Conservation (phyloP, 768 basidiomycete genomes). For the Scleroderma citrinum region DNA sequence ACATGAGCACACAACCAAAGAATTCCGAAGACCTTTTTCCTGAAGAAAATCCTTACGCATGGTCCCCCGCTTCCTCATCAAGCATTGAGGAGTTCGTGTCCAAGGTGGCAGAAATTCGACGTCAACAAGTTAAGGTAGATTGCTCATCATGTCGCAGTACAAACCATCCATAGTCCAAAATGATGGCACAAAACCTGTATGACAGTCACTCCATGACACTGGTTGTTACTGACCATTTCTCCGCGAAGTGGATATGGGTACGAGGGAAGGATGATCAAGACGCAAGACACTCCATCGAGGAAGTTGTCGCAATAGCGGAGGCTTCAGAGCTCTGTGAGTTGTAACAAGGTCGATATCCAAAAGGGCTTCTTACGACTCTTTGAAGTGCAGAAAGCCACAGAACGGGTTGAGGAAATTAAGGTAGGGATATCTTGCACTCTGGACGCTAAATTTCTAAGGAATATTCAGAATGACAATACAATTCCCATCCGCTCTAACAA, state of each 20-base stretch:
- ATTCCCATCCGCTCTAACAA: conserved; percentile 67
- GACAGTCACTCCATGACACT: conserved; percentile 11
- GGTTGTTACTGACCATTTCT: background rate
- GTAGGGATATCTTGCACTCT: conserved; percentile 21
- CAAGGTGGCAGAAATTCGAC: conserved; percentile 36
- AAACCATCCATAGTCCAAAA: conserved; percentile 76
- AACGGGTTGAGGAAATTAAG: conserved; percentile 56
- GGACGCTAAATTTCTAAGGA: conserved; percentile 1
- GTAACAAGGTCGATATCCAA: background rate
- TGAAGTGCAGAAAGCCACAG: conserved; percentile 53
- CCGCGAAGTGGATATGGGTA: conserved; percentile 65
- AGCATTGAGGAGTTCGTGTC: conserved; percentile 47
- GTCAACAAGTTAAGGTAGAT: background rate
- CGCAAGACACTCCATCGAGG: conserved; percentile 2
- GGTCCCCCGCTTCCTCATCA: conserved; percentile 38
- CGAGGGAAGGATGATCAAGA: conserved; percentile 9
- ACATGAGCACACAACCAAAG: conserved; percentile 9
- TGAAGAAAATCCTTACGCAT: conserved; percentile 43
- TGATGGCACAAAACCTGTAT: conserved; percentile 69
- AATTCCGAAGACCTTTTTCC: conserved; percentile 37
- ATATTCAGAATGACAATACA: conserved; percentile 49
- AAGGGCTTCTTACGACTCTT: background rate
- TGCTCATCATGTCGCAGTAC: conserved; percentile 37
- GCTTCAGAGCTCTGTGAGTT: conserved; percentile 39
- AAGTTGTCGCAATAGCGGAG: conserved; percentile 37